Percentiles rank a stretch among this genome's conserved stretches.
Evolutionary conservation across 306 rosid genomes (phyloP).

Genomic region (Mimosa pudica): DNA sequence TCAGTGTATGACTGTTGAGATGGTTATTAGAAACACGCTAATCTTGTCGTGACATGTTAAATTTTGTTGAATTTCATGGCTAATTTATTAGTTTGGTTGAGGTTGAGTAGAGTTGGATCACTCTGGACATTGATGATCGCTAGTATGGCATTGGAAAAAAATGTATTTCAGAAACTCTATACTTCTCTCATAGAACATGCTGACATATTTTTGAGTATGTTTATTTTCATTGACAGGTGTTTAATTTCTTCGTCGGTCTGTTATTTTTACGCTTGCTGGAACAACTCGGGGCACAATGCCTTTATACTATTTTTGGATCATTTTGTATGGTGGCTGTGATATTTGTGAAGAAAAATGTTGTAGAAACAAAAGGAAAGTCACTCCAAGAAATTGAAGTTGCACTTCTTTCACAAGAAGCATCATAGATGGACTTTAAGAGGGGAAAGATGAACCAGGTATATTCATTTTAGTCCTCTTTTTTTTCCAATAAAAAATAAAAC

Average conservation of each 20-base stretch:
- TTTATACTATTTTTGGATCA: conserved; percentile 49
- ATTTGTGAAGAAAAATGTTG: conserved; percentile 59
- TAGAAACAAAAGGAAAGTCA: conserved; percentile 69
- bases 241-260: conserved; percentile 62
- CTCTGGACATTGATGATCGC: not conserved
- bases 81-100: not conserved
- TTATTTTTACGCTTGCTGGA: conserved; percentile 57
- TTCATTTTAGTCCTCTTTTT: not conserved
- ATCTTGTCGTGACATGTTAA: not conserved
- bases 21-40: not conserved
- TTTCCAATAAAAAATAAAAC: not conserved
- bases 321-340: conserved; percentile 52
- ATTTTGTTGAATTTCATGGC: not conserved
- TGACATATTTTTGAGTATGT: not conserved
- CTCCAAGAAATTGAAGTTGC: conserved; percentile 72
- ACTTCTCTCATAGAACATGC: not conserved
- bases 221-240: conserved; percentile 42
- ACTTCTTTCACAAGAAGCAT: conserved; percentile 43
- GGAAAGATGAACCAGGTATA: conserved; percentile 4
- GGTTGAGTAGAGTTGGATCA: not conserved
- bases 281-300: conserved; percentile 47
- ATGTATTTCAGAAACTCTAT: not conserved
- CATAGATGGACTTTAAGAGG: not conserved
- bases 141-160: not conserved
- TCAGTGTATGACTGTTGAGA: not conserved